These are phyloP conservation scores for Moricandia arvensis DNA, from an alignment of 345 rosid species.

Conservation along the genomic window DNA sequence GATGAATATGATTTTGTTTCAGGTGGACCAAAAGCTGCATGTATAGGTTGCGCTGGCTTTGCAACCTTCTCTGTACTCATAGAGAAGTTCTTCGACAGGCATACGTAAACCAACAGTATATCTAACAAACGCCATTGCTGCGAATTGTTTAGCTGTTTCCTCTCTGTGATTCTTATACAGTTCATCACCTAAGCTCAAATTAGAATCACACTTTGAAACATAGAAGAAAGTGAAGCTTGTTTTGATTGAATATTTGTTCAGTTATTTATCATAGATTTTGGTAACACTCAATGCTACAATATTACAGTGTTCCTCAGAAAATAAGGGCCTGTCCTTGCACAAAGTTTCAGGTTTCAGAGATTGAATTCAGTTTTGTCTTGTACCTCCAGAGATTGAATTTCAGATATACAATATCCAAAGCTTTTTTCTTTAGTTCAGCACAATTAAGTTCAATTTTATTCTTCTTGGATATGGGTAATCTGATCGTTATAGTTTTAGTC, in stretches of 20 bases:
- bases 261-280: constrained; percentile 3
- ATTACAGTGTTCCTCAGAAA: background rate
- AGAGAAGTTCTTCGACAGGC: constrained; percentile 87
- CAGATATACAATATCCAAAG: too few species aligned
- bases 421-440: too few species aligned
- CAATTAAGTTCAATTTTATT: too few species aligned
- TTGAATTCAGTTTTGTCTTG: background rate
- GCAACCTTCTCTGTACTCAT: constrained; percentile 93
- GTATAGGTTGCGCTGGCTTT: constrained; percentile 89
- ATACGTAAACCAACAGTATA: constrained; percentile 41
- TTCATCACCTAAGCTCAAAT: constrained; percentile 16
- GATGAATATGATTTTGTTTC: constrained; percentile 4
- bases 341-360: background rate
- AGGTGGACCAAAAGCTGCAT: constrained; percentile 93
- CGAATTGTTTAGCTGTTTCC: constrained; percentile 17
- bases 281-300: background rate
- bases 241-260: constrained; percentile 24
- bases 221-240: constrained; percentile 18
- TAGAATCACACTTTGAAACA: constrained; percentile 16
- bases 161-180: constrained; percentile 1
- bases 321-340: background rate
- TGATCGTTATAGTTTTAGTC: background rate
- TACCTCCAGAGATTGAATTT: background rate
- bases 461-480: background rate
- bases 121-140: constrained; percentile 21